These are phyloP conservation scores for Fusarium gaditjirri DNA, from an alignment of 2,329 filamentous ascomycete genomes.

Conservation along the genomic window DNA sequence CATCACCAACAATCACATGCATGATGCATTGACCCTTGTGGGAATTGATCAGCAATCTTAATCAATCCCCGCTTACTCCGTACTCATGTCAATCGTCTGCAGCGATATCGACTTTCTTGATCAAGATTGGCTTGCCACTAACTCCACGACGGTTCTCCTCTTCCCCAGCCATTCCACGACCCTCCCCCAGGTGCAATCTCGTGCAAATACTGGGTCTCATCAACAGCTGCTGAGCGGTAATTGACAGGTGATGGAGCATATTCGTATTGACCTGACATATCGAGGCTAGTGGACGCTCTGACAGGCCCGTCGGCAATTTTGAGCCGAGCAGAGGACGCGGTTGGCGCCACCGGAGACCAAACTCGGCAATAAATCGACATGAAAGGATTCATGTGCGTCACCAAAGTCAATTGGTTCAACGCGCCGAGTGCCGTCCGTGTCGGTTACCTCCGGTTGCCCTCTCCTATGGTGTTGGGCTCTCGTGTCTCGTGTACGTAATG, in stretches of 20 bases:
- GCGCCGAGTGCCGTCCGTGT: slow-evolving; percentile 16
- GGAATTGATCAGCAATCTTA: not conserved
- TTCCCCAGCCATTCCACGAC: not conserved
- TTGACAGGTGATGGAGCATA: not conserved
- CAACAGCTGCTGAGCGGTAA: not conserved
- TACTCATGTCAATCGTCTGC: not conserved
- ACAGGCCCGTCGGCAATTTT: slow-evolving; percentile 30
- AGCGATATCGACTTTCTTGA: not conserved
- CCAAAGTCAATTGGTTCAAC: slow-evolving; percentile 4
- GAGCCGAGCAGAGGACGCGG: slow-evolving; percentile 23
- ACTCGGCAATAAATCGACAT: slow-evolving; percentile 35
- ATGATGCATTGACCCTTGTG: not conserved
- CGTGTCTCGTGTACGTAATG: slow-evolving; percentile 19
- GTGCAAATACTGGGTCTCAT: not conserved
- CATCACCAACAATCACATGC: not conserved
- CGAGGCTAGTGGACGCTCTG: slow-evolving; percentile 7
- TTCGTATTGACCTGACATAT: slow-evolving; percentile 17
- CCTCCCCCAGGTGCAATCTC: not conserved
- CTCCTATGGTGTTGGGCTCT: not conserved
- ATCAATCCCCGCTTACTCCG: not conserved
- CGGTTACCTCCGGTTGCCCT: slow-evolving; percentile 1
- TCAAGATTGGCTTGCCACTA: not conserved
- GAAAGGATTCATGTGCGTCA: slow-evolving; percentile 17
- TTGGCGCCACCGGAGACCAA: slow-evolving; percentile 15
- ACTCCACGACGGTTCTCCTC: not conserved